A percentile compares a stretch with the other conserved stretches of the same genome.
These are phyloP conservation scores for Lotus japonicus DNA, from an alignment of 306 rosid species.

Conservation along the genomic window DNA sequence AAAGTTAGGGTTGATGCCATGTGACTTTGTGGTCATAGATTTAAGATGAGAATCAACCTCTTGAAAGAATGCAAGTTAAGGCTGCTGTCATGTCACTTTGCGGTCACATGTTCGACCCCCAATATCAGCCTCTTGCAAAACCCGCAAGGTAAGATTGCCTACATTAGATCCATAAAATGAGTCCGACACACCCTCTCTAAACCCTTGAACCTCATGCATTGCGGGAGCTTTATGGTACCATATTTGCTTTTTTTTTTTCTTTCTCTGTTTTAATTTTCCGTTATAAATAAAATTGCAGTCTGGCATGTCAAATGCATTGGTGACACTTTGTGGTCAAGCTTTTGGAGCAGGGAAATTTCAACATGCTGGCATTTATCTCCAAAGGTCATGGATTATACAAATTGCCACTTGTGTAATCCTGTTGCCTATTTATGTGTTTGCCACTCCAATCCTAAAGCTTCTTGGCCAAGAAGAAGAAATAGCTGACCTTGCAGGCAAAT, in stretches of 20 bases:
- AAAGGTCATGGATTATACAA: constrained; percentile 59
- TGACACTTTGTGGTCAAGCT: constrained; percentile 80
- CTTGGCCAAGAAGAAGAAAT: constrained; percentile 61
- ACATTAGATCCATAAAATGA: no score
- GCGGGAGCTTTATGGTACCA: not conserved
- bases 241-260: constrained; percentile 5
- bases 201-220: not conserved
- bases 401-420: constrained; percentile 32
- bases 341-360: constrained; percentile 64
- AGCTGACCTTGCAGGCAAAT: constrained; percentile 54
- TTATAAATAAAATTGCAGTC: constrained; percentile 10
- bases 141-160: no score
- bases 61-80: no score
- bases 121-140: no score
- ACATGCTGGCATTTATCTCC: constrained; percentile 59
- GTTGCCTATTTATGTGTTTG: constrained; percentile 44
- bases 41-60: no score
- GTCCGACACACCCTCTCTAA: no score
- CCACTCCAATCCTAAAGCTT: constrained; percentile 49
- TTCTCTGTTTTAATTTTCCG: not conserved
- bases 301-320: constrained; percentile 69
- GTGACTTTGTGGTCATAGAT: no score
- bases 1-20: no score
- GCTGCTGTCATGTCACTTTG: no score
- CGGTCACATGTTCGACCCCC: no score